phyloP scores from a whole-genome alignment of 805 yeast genomes.

The Ogataea parapolymorpha region DNA sequence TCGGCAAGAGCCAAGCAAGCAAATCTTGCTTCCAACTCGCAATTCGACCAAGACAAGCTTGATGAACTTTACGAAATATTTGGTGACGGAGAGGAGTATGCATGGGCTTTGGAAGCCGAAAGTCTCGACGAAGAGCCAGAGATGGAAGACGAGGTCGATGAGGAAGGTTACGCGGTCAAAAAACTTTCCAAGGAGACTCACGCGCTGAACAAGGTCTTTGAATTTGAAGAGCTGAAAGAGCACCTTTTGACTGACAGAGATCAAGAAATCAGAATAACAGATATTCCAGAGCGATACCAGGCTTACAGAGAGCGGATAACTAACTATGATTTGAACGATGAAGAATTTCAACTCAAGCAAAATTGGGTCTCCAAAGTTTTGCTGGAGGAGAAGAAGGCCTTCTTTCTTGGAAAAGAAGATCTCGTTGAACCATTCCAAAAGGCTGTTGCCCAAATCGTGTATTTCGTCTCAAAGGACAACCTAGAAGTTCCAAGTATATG shows the following conservation, averaged over 20 bases:
- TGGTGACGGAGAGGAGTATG: slow-evolving; percentile 96
- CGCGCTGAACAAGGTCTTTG: slow-evolving; percentile 85
- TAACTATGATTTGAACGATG: slow-evolving; percentile 63
- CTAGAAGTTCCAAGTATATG: slow-evolving; percentile 94
- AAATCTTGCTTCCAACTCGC: slow-evolving; percentile 32
- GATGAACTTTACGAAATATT: slow-evolving; percentile 93
- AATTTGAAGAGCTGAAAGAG: slow-evolving; percentile 87
- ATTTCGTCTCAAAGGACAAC: slow-evolving; percentile 69
- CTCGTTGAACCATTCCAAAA: slow-evolving; percentile 52
- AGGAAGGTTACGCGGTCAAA: slow-evolving; percentile 30
- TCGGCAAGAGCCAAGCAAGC: slow-evolving; percentile 30
- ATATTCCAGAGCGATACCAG: slow-evolving; percentile 91
- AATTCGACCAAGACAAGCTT: slow-evolving; percentile 83
- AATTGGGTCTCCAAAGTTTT: slow-evolving; percentile 75
- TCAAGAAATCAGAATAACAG: slow-evolving; percentile 79
- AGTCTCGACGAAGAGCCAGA: slow-evolving; percentile 48
- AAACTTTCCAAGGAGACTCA: slow-evolving; percentile 38
- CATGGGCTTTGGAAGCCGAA: slow-evolving; percentile 96
- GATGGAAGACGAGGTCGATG: slow-evolving; percentile 37
- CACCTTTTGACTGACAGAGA: slow-evolving; percentile 91
- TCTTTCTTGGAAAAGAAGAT: slow-evolving; percentile 34
- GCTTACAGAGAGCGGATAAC: slow-evolving; percentile 63
- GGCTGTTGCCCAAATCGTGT: slow-evolving; percentile 70
- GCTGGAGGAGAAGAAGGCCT: slow-evolving; percentile 50
- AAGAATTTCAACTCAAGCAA: slow-evolving; percentile 69